phyloP scores from a whole-genome alignment of 495 filamentous ascomycete genomes.

The Penicillium lividum region DNA sequence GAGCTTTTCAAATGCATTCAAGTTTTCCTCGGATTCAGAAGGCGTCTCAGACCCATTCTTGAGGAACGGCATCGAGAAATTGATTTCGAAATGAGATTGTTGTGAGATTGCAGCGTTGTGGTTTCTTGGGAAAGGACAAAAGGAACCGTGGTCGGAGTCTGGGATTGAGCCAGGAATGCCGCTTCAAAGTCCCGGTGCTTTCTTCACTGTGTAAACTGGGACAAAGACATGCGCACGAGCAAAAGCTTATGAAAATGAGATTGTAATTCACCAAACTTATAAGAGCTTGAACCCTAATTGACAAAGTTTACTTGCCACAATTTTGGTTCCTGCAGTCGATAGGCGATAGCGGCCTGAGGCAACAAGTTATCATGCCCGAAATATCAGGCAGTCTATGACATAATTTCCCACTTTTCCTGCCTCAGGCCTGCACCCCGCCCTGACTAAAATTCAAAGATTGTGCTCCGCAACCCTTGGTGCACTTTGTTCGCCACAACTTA shows the following conservation, averaged over 20 bases:
- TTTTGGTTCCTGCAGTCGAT: constrained; percentile 16
- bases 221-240: background rate
- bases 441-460: constrained; percentile 41
- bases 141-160: constrained; percentile 20
- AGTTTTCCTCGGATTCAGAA: constrained; percentile 9
- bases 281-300: background rate
- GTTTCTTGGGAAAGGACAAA: background rate
- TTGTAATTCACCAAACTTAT: background rate
- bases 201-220: background rate
- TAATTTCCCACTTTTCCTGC: constrained; percentile 23
- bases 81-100: constrained; percentile 11
- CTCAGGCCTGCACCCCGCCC: constrained; percentile 34
- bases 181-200: background rate
- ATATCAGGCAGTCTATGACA: constrained; percentile 24
- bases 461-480: constrained; percentile 20
- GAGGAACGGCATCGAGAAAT: constrained; percentile 38
- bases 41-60: constrained; percentile 16
- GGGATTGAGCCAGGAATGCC: background rate
- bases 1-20: constrained; percentile 66
- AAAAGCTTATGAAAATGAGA: too few species aligned
- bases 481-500: constrained; percentile 14
- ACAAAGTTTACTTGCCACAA: constrained; percentile 4
- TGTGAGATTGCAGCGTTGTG: background rate
- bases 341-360: constrained; percentile 26
- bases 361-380: background rate